A percentile compares a stretch with the other conserved stretches of the same genome.
These are phyloP conservation scores for Taphrina sp. DNA, from an alignment of 1,139 yeast species.

Conservation along the genomic window DNA sequence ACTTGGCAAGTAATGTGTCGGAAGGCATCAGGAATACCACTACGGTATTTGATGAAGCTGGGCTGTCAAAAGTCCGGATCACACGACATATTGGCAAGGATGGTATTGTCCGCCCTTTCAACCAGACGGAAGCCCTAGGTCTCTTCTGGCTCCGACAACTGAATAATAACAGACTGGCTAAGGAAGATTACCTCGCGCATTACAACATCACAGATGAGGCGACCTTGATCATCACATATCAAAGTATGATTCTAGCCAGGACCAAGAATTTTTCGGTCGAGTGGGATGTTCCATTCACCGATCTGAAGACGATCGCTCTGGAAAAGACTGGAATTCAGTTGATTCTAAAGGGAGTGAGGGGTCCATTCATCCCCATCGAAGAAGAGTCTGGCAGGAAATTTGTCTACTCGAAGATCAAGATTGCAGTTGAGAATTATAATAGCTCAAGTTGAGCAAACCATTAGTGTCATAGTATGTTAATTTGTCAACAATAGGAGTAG, in stretches of 20 bases:
- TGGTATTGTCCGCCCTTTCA: slow-evolving; percentile 68
- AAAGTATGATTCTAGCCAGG: slow-evolving; percentile 65
- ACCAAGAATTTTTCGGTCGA: slow-evolving; percentile 59
- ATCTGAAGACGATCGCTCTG: slow-evolving; percentile 65
- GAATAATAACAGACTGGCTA: slow-evolving; percentile 72
- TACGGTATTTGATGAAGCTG: slow-evolving; percentile 80
- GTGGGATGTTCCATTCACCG: slow-evolving; percentile 66
- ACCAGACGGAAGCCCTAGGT: slow-evolving; percentile 87
- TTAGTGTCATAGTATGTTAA: too few species aligned
- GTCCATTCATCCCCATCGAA: slow-evolving; percentile 78
- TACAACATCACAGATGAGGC: slow-evolving; percentile 69
- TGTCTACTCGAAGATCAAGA: slow-evolving; percentile 68
- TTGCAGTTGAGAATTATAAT: slow-evolving; percentile 54
- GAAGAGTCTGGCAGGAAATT: slow-evolving; percentile 63
- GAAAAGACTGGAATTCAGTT: slow-evolving; percentile 79
- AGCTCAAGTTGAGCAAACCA: slow-evolving; percentile 1
- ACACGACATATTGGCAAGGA: slow-evolving; percentile 74
- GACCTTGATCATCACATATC: slow-evolving; percentile 73
- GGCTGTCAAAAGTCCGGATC: slow-evolving; percentile 73
- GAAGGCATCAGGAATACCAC: slow-evolving; percentile 94
- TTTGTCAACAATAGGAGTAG: not conserved
- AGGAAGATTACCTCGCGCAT: slow-evolving; percentile 82
- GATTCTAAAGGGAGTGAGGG: slow-evolving; percentile 59
- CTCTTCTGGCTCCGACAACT: slow-evolving; percentile 85
- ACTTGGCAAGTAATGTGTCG: slow-evolving; percentile 85